Percentiles rank a stretch among this genome's conserved stretches.
phyloP scores from a whole-genome alignment of 1,139 yeast genomes.

The Meyerozyma sp. region DNA sequence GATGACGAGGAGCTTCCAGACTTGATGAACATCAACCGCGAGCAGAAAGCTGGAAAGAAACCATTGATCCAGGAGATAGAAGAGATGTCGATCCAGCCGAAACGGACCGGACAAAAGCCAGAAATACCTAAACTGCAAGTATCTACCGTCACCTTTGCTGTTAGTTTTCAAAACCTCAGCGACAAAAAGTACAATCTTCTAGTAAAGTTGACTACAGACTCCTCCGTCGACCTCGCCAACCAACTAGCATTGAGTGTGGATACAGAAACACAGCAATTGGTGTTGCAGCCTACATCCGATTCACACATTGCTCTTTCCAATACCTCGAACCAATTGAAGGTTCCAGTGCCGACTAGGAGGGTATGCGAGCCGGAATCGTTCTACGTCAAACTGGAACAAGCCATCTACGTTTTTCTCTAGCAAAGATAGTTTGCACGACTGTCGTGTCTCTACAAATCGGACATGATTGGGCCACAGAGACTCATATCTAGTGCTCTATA shows the following conservation, averaged over 20 bases:
- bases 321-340: neutral
- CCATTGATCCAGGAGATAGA: slow-evolving; percentile 40
- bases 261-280: neutral
- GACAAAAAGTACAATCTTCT: neutral
- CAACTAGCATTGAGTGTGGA: neutral
- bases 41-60: slow-evolving; percentile 9
- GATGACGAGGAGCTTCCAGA: slow-evolving; percentile 14
- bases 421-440: too few relatives aligned
- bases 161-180: neutral
- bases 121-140: neutral
- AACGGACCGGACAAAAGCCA: neutral
- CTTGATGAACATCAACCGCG: slow-evolving; percentile 14
- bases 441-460: too few relatives aligned
- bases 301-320: neutral
- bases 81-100: slow-evolving; percentile 14
- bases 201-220: neutral
- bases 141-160: neutral
- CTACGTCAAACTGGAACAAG: neutral
- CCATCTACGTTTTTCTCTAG: neutral
- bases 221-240: neutral
- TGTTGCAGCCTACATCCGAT: neutral
- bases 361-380: neutral
- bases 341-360: neutral
- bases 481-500: too few relatives aligned
- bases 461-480: too few relatives aligned